Conservation (phyloP, 345 rosid species). For the Bruguiera gymnorhiza region DNA sequence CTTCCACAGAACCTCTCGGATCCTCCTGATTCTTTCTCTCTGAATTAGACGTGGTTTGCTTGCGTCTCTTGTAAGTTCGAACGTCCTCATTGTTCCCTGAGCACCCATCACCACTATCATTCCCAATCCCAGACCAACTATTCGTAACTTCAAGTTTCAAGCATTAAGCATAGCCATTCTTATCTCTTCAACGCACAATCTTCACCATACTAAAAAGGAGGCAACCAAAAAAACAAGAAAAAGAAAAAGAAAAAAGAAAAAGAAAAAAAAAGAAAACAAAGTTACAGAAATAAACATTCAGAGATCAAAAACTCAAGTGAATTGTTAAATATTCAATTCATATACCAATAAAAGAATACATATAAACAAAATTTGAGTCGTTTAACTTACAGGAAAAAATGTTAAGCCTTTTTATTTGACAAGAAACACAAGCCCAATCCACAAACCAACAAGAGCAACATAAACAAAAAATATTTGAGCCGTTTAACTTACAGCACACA, state of each 20-base stretch:
- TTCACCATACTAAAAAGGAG: neutral
- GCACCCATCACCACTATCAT: constrained; percentile 37
- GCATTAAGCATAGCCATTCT: constrained; percentile 32
- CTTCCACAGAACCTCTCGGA: constrained; percentile 33
- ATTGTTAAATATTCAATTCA: constrained; percentile 4
- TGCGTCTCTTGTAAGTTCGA: constrained; percentile 77
- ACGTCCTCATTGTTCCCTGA: constrained; percentile 39
- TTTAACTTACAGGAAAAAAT: no score
- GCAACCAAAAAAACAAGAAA: constrained; percentile 5
- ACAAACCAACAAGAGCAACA: neutral
- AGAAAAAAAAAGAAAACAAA: neutral
- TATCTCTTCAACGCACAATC: constrained; percentile 48
- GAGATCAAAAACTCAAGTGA: constrained; percentile 7
- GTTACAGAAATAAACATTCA: neutral
- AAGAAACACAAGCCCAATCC: neutral
- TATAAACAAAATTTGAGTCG: no score
- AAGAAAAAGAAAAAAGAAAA: neutral
- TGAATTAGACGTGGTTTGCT: constrained; percentile 35
- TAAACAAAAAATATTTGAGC: no score
- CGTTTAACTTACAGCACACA: neutral
- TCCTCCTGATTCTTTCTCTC: constrained; percentile 34
- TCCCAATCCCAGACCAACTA: constrained; percentile 35
- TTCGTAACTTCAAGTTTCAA: constrained; percentile 33
- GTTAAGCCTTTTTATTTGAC: no score
- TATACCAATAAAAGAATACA: no score